Evolutionary conservation across 2,329 filamentous ascomycete species (phyloP).

Genomic region (Clathrospora elynae): DNA sequence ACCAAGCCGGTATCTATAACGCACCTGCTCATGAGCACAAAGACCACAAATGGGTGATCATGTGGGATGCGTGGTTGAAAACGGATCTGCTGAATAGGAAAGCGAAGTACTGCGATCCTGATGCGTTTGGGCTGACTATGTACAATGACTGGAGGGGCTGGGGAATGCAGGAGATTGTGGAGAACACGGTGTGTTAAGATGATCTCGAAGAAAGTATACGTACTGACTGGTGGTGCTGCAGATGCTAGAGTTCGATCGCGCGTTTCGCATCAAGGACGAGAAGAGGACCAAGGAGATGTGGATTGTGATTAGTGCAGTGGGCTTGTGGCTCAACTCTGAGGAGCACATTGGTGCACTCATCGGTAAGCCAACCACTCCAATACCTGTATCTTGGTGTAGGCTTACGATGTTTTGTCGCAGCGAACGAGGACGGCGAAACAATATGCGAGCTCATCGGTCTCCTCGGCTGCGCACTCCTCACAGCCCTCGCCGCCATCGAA

Average conservation of each 20-base stretch:
- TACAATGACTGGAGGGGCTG: constrained; percentile 20
- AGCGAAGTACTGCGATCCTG: constrained; percentile 20
- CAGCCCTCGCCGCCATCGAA: constrained; percentile 20
- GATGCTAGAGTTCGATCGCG: constrained; percentile 23
- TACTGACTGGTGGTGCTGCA: constrained; percentile 3
- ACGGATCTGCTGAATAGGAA: constrained; percentile 2
- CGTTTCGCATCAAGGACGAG: constrained; percentile 9
- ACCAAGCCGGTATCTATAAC: constrained; percentile 7
- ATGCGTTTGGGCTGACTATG: constrained; percentile 21
- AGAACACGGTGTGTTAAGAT: constrained; percentile 20
- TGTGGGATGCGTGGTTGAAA: constrained; percentile 20
- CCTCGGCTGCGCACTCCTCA: constrained; percentile 26
- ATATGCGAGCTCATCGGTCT: constrained; percentile 12
- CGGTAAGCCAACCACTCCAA: neutral
- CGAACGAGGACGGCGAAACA: constrained; percentile 18
- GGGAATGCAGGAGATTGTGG: constrained; percentile 19
- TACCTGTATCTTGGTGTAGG: neutral
- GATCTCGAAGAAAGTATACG: neutral
- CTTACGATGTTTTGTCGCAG: constrained; percentile 7
- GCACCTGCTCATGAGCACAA: constrained; percentile 9
- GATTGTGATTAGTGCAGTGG: constrained; percentile 21
- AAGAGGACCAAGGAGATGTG: constrained; percentile 21
- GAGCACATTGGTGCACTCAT: constrained; percentile 5
- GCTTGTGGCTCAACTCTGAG: constrained; percentile 16
- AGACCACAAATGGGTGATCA: constrained; percentile 29